phyloP scores from a whole-genome alignment of 805 yeast genomes.

The Alloascoidea africana region DNA sequence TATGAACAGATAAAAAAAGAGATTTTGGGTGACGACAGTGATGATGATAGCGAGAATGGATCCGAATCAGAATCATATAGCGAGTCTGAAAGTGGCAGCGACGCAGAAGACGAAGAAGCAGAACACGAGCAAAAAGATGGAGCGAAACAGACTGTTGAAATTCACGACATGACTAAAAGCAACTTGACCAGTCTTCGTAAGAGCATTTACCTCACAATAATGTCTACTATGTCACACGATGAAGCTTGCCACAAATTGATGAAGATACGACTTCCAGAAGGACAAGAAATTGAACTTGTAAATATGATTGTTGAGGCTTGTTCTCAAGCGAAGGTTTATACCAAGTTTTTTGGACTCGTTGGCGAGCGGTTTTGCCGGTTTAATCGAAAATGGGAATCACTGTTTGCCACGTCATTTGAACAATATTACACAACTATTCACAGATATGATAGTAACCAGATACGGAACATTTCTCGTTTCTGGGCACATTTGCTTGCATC shows the following conservation, averaged over 20 bases:
- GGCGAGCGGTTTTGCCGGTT: constrained; percentile 47
- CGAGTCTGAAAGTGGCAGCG: constrained; percentile 10
- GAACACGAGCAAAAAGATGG: constrained; percentile 10
- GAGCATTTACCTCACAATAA: constrained; percentile 63
- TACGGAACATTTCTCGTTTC: constrained; percentile 68
- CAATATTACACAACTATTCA: constrained; percentile 43
- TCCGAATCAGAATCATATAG: constrained; percentile 6
- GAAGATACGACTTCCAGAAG: constrained; percentile 23
- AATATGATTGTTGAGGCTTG: constrained; percentile 72
- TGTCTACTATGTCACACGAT: constrained; percentile 83
- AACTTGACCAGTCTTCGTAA: constrained; percentile 54
- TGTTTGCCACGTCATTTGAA: constrained; percentile 37
- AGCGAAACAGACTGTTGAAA: constrained; percentile 13
- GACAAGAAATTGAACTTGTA: constrained; percentile 36
- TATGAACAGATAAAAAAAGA: constrained; percentile 29
- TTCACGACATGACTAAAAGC: constrained; percentile 57
- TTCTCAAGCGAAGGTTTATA: constrained; percentile 73
- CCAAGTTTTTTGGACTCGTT: constrained; percentile 70
- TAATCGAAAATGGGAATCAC: constrained; percentile 37
- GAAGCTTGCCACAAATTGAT: constrained; percentile 85
- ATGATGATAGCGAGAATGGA: constrained; percentile 8
- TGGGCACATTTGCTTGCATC: constrained; percentile 76
- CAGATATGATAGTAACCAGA: constrained; percentile 52
- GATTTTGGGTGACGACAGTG: constrained; percentile 25
- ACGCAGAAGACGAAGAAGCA: constrained; percentile 10